Evolutionary conservation across 164 flowering plant species (phyloP), one percentile per base, ranked within the genome.

Genomic region (Vitis cinerea): DNA sequence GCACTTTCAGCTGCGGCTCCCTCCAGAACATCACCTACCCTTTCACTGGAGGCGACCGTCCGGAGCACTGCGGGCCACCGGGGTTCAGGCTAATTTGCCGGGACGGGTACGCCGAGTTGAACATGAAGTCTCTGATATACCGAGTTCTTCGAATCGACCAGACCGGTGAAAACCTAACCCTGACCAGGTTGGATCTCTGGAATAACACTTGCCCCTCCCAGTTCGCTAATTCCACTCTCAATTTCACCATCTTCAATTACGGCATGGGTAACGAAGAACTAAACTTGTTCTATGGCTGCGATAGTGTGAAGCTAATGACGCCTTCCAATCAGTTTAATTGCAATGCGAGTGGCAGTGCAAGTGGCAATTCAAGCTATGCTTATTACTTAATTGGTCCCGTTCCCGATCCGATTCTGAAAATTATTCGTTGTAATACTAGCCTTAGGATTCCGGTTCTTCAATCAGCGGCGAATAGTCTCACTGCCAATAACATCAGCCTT

Each of bases 31-130:
- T 82, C 59, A 56, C 82, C 56, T 82, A 74, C 78, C 87, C 87
- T 3, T 84, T 84, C 83, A 59, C 80, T 60, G 72, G 74, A 75
- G 78, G 70, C 30, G 64, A 60, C 60, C 79, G 79, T 23, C 83
- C 80, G 1, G 48, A 61, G 63, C 52, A 77, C 82, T 84, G 85
- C 65, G 83, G 87, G 62, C 78, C 62, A 1, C 82, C 82, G 29
- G 79, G 68, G 15, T 80, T 82, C 76, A 74, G 31, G 1, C 83
- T 84, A 50, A 49, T 54, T 9, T 84, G 87, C 73, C 48, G 8
- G 13, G 31, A 63, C 61, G 70, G 65, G 59, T 53, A 47, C 17
- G 50, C 81, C 12, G 68, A 71, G 71, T 37, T 80, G 0, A 71
- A 61, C 1, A 17, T 65, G 62, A 27, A 55, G 30, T 72, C 83